These are phyloP conservation scores for Bryum argenteum DNA, from an alignment of 225 moss, liverwort and hornwort genomes.

Conservation along the genomic window DNA sequence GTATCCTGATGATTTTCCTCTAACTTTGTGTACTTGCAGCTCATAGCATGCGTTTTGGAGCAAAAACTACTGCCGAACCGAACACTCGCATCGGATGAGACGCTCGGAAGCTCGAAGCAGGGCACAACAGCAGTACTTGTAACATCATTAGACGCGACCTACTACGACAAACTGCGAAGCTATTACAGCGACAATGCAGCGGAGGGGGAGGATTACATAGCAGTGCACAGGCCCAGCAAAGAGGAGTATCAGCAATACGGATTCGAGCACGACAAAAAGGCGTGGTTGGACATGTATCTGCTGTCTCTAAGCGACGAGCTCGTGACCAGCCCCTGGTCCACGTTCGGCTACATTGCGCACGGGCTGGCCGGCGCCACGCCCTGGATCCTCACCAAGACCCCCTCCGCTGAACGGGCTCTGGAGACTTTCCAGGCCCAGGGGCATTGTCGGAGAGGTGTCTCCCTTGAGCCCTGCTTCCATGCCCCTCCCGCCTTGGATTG, in stretches of 20 bases:
- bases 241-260: conserved; percentile 67
- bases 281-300: conserved; percentile 76
- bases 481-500: conserved; percentile 57
- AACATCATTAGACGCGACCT: conserved; percentile 56
- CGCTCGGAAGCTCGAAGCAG: conserved; percentile 24
- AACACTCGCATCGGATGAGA: conserved; percentile 20
- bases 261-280: conserved; percentile 67
- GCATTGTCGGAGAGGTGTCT: conserved; percentile 57
- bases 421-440: conserved; percentile 50
- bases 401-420: conserved; percentile 32
- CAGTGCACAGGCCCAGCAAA: conserved; percentile 66
- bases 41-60: conserved; percentile 53
- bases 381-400: conserved; percentile 62
- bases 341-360: conserved; percentile 87
- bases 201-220: conserved; percentile 48
- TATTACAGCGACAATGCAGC: conserved; percentile 44
- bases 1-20: neutral
- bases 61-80: conserved; percentile 58
- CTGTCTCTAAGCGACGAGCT: conserved; percentile 70
- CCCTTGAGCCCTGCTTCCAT: conserved; percentile 86
- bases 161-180: conserved; percentile 57
- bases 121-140: conserved; percentile 56
- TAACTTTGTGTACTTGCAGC: conserved; percentile 21
- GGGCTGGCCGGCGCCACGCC: conserved; percentile 62
- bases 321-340: conserved; percentile 85